phyloP scores from a whole-genome alignment of 176 grass and related monocot genomes.

The Cymbopogon citratus region DNA sequence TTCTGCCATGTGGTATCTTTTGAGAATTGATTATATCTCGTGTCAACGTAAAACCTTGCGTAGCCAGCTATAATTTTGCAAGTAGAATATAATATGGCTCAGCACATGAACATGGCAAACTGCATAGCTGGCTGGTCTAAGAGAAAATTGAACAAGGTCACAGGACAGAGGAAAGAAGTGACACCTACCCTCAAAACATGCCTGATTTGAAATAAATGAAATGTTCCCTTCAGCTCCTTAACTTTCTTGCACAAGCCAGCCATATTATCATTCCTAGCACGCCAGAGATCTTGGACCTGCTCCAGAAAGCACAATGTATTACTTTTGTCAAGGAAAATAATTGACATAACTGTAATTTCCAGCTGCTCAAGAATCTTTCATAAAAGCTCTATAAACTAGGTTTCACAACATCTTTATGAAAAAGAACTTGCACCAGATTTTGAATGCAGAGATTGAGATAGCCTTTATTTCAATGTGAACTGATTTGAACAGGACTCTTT shows the following conservation, averaged over 20 bases:
- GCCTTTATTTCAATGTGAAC: background rate
- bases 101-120: background rate
- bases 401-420: background rate
- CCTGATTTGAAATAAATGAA: constrained; percentile 36
- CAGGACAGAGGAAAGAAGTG: background rate
- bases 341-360: background rate
- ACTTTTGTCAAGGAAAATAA: background rate
- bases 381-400: background rate
- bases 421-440: background rate
- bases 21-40: background rate
- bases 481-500: constrained; percentile 4
- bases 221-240: constrained; percentile 47
- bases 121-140: background rate
- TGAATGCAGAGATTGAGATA: constrained; percentile 4
- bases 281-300: constrained; percentile 49
- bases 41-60: background rate
- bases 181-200: constrained; percentile 60
- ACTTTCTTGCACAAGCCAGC: constrained; percentile 48
- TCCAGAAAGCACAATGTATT: constrained; percentile 17
- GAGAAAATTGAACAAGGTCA: background rate
- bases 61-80: background rate
- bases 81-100: background rate
- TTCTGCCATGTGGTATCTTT: background rate
- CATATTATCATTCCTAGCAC: constrained; percentile 42
- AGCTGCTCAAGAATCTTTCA: background rate